A percentile compares a stretch with the other conserved stretches of the same genome.
Conservation (phyloP, 2,329 filamentous ascomycete genomes). For the Grosmannia serpens region DNA sequence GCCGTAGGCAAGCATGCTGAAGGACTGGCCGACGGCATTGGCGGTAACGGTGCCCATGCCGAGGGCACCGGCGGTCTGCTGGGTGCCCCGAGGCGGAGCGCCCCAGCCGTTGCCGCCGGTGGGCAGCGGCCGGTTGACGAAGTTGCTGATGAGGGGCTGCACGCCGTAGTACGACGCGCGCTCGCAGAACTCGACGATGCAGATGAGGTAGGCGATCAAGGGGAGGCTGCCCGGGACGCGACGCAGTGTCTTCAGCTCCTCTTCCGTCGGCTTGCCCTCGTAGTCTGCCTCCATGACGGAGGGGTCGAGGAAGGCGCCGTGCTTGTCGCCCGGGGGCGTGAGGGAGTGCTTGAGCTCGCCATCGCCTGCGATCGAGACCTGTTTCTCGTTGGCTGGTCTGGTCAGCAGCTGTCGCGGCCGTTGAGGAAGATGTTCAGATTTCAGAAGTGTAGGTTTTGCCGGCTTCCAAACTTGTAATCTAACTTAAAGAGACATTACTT, state of each 20-base stretch:
- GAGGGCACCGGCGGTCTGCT: constrained; percentile 45
- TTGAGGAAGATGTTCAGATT: too few relatives aligned
- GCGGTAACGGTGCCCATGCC: constrained; percentile 43
- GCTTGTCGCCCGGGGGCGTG: not conserved
- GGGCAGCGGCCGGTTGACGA: constrained; percentile 46
- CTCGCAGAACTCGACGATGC: constrained; percentile 64
- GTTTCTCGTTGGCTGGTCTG: not conserved
- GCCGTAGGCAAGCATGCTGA: constrained; percentile 44
- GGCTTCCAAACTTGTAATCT: too few relatives aligned
- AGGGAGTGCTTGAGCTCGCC: not conserved
- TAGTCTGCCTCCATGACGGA: constrained; percentile 12
- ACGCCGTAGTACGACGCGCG: constrained; percentile 70
- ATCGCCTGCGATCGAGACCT: not conserved
- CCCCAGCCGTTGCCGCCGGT: constrained; percentile 37
- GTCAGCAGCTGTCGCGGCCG: not conserved
- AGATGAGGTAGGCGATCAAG: constrained; percentile 56
- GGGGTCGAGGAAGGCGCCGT: not conserved
- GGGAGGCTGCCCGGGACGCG: constrained; percentile 54
- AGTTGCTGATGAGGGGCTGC: constrained; percentile 57
- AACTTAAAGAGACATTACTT: not conserved
- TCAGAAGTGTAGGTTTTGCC: too few relatives aligned
- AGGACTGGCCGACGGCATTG: constrained; percentile 41
- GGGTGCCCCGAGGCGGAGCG: constrained; percentile 26
- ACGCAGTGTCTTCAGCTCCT: constrained; percentile 49
- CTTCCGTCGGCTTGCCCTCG: constrained; percentile 44